Evolutionary conservation across 257 asterid species (phyloP).

Genomic region (Orobanche coerulescens): DNA sequence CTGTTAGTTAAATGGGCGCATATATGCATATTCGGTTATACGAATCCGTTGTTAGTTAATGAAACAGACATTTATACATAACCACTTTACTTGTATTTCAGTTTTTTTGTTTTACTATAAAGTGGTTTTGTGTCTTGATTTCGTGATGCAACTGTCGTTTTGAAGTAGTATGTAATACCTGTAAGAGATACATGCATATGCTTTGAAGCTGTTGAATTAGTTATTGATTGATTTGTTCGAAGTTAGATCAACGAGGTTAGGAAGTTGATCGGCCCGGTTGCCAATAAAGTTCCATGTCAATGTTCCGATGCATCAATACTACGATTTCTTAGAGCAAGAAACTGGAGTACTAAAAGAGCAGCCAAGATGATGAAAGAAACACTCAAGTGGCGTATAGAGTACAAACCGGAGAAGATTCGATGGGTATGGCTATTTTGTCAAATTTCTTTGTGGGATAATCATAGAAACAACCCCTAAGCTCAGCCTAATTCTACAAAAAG

Average conservation of each 20-base stretch:
- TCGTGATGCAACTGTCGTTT: no score
- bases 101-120: neutral
- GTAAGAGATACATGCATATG: no score
- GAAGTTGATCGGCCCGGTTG: conserved; percentile 36
- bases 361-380: conserved; percentile 54
- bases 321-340: conserved; percentile 54
- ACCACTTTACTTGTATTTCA: no score
- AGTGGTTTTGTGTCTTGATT: neutral
- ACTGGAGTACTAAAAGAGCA: conserved; percentile 45
- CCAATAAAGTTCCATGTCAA: conserved; percentile 30
- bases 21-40: neutral
- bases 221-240: neutral
- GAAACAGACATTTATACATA: no score
- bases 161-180: no score
- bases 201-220: no score
- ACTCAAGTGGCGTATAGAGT: conserved; percentile 49
- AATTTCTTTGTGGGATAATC: no score
- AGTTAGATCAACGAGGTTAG: conserved; percentile 43
- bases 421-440: conserved; percentile 35
- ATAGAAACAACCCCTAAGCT: no score
- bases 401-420: conserved; percentile 47
- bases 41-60: neutral
- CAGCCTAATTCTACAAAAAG: no score
- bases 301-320: conserved; percentile 43
- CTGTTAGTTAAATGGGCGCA: neutral